Evolutionary conservation across 1,284 basidiomycete species (phyloP), one percentile per base, ranked within the genome.

Genomic region (Earliella scabrosa): DNA sequence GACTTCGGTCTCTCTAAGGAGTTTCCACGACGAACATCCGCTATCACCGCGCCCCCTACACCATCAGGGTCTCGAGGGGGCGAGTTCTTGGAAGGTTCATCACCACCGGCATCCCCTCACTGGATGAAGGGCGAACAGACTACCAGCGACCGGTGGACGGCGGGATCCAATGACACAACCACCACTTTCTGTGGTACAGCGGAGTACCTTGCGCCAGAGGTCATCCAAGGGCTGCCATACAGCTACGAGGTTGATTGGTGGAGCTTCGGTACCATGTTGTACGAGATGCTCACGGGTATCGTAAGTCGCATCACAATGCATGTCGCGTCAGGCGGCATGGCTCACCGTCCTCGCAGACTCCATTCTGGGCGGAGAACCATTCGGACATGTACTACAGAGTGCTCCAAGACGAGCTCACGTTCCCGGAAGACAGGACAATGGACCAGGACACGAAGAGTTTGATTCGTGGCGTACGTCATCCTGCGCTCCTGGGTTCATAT

Each of bases 241-340:
- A 90, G 90, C 60, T 98, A 96, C 68, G 93, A 96, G 65, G 94
- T 97, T 20, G 96, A 98, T 71, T 97, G 95, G 93, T 98, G 96
- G 95, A 92, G 91, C 62, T 92, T 97, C 67, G 96, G 96, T 18
- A 98, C 95, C 58, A 97, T 98, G 90, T 77, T 98, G 54, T 95
- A 92, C 71, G 97, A 98, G 77, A 96, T 97, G 87, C 77, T 94
- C 71, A 92, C 89, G 38, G 93, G 93, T 32, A 92, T 93, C 63
- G 91, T 93, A 71, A 78, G 90, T 86, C 47, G n/a, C 60, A 39
- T 9, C 32, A 34, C 36, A 26, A 41, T 52, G 51, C 20, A n/a
- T n/a, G n/a, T 35, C 29, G 26, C 41, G n/a, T 29, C 13, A 31
- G 29, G 45, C 58, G 51, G 56, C 61, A 48, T 54, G 59, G 45